Evolutionary conservation across 495 filamentous ascomycete species (phyloP).

Genomic region (Rostrohypoxylon terebratum): DNA sequence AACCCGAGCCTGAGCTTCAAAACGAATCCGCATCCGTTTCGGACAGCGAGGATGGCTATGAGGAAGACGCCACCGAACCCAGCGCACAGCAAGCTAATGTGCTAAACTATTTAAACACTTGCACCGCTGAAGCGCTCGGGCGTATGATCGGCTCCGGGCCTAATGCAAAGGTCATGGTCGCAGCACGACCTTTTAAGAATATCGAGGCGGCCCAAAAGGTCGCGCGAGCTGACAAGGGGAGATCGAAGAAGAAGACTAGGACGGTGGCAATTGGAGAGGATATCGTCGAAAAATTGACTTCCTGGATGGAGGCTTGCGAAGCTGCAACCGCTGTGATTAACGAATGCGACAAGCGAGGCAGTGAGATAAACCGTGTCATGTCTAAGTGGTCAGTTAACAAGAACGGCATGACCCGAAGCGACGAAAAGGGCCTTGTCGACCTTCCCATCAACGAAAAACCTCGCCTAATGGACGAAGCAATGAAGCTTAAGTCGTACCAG

Average conservation of each 20-base stretch:
- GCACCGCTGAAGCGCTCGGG: conserved; percentile 74
- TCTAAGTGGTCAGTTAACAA: conserved; percentile 41
- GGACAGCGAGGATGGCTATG: conserved; percentile 51
- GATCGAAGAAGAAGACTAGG: conserved; percentile 53
- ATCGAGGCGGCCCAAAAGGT: conserved; percentile 74
- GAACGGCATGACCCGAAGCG: conserved; percentile 39
- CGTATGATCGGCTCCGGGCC: conserved; percentile 80
- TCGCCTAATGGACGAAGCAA: conserved; percentile 73
- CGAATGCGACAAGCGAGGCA: conserved; percentile 47
- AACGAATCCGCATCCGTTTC: background rate
- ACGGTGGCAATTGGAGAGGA: conserved; percentile 53
- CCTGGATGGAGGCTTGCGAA: conserved; percentile 47
- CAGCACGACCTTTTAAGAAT: conserved; percentile 73
- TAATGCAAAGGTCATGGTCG: conserved; percentile 72
- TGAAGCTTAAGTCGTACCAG: conserved; percentile 90
- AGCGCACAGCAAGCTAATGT: conserved; percentile 63
- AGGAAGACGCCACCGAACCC: conserved; percentile 45
- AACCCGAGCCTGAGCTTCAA: background rate
- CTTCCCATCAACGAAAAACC: conserved; percentile 73
- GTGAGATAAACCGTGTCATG: conserved; percentile 33
- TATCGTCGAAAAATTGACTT: conserved; percentile 51
- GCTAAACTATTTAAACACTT: conserved; percentile 85
- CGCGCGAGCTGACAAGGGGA: conserved; percentile 54
- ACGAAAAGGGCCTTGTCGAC: conserved; percentile 24
- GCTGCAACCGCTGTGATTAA: conserved; percentile 45